These are phyloP conservation scores for Eleusine coracana DNA, from an alignment of 176 grass and related monocot genomes.

Conservation along the genomic window DNA sequence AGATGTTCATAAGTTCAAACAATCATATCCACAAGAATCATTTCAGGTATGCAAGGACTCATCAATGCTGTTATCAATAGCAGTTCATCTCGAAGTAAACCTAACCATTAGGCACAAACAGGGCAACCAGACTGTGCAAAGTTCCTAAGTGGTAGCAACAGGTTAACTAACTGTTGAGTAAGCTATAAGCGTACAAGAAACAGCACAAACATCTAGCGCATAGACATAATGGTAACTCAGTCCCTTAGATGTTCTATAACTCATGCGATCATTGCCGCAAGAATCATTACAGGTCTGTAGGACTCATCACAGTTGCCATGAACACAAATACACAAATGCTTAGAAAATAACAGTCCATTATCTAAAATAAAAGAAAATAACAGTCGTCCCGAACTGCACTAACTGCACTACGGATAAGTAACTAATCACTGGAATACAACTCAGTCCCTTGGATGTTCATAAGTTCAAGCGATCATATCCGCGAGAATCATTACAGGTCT, in stretches of 20 bases:
- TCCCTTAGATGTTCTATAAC: constrained; percentile 77
- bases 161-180: neutral
- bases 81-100: neutral
- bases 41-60: constrained; percentile 56
- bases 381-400: neutral
- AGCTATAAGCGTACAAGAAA: neutral
- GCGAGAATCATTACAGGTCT: constrained; percentile 70
- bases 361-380: neutral
- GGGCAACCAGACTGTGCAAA: neutral
- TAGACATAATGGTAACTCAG: constrained; percentile 34
- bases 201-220: neutral
- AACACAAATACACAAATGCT: neutral
- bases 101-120: neutral
- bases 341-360: neutral
- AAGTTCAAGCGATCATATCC: constrained; percentile 53
- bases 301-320: constrained; percentile 43
- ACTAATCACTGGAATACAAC: neutral
- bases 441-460: constrained; percentile 61
- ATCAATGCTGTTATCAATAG: constrained; percentile 12
- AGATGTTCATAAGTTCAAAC: constrained; percentile 53
- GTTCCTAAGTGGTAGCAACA: neutral
- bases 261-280: constrained; percentile 62
- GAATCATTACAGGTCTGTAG: constrained; percentile 86
- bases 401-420: neutral
- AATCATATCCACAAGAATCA: constrained; percentile 59